Evolutionary conservation across 495 filamentous ascomycete species (phyloP).

Genomic region (Neurospora sp.): DNA sequence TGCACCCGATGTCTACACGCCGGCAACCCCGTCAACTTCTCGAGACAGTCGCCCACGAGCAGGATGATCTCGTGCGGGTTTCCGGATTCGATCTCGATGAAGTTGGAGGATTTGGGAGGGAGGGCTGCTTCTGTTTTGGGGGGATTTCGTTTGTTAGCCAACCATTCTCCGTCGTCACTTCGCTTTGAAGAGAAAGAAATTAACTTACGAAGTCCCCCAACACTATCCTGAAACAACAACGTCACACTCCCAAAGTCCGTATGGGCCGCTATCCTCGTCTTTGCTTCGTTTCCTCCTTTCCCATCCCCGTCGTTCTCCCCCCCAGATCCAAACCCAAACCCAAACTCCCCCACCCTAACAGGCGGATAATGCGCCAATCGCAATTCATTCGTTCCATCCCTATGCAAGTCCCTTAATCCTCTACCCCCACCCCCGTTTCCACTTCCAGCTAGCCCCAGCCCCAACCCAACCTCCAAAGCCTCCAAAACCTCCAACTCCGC

Average conservation of each 20-base stretch:
- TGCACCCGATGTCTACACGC: neutral
- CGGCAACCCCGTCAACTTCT: neutral
- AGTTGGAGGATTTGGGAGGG: neutral
- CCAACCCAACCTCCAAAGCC: too few relatives aligned
- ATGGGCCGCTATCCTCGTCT: neutral
- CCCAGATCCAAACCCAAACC: too few relatives aligned
- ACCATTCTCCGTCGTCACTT: too few relatives aligned
- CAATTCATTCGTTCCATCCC: neutral
- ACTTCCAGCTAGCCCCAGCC: too few relatives aligned
- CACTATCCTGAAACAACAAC: neutral
- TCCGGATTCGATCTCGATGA: neutral
- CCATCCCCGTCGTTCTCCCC: neutral
- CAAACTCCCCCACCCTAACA: neutral
- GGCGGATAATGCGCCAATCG: neutral
- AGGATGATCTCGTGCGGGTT: neutral
- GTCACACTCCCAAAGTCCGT: neutral
- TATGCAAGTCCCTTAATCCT: neutral
- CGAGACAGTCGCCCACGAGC: neutral
- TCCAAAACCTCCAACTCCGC: neutral
- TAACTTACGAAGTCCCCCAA: neutral
- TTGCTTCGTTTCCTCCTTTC: neutral
- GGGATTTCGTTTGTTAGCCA: too few relatives aligned
- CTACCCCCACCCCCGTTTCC: too few relatives aligned
- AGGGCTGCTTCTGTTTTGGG: neutral
- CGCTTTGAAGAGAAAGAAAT: neutral